Evolutionary conservation across 345 rosid genomes (phyloP).

Genomic region (Adansonia digitata): DNA sequence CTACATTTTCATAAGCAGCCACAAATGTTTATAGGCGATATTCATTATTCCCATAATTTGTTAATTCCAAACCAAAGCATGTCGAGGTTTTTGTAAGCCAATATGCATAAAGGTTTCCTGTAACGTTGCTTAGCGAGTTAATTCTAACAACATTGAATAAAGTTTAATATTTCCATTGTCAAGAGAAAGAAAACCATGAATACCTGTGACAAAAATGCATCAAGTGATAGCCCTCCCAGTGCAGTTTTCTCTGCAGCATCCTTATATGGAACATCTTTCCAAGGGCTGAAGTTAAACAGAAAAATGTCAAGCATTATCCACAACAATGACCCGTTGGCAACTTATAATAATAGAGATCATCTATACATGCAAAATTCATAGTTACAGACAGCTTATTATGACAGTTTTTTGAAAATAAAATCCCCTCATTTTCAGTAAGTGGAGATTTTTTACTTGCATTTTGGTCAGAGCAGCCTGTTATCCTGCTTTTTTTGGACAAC

Average conservation of each 20-base stretch:
- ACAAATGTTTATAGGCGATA: background rate
- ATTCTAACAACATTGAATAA: background rate
- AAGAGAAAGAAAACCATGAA: slow-evolving; percentile 3
- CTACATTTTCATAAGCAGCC: background rate
- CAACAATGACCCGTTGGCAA: slow-evolving; percentile 9
- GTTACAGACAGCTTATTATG: background rate
- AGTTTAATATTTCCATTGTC: background rate
- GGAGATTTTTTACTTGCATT: background rate
- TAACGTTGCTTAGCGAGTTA: background rate
- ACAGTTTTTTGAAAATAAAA: background rate
- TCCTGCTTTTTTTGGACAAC: background rate
- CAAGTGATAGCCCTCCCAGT: slow-evolving; percentile 56
- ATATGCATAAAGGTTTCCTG: background rate
- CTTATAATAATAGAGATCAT: background rate
- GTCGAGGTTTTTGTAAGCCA: slow-evolving; percentile 7
- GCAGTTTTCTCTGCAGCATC: slow-evolving; percentile 67
- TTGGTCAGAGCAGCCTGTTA: background rate
- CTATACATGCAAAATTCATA: background rate
- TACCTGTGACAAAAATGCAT: slow-evolving; percentile 86
- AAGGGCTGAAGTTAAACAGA: slow-evolving; percentile 54
- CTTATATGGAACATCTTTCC: slow-evolving; percentile 75
- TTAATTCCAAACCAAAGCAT: background rate
- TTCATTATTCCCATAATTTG: background rate
- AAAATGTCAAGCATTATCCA: background rate
- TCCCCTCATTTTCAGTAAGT: background rate